Evolutionary conservation across 2,329 filamentous ascomycete genomes (phyloP).

Genomic region (Phoma herbarum): DNA sequence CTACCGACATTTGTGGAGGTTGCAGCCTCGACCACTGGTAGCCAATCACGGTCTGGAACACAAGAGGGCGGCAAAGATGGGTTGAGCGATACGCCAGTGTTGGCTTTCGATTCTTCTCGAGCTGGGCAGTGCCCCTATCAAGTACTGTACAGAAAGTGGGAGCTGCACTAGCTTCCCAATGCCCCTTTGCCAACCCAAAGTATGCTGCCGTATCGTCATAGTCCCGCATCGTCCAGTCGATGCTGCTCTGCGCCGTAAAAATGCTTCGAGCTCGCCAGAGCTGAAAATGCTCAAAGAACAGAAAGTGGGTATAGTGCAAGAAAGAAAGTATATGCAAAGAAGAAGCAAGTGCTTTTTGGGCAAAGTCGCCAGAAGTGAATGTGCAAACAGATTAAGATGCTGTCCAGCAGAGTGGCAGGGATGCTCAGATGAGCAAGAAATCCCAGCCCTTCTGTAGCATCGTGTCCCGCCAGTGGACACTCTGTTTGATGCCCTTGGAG

Average conservation of each 20-base stretch:
- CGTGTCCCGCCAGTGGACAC: constrained; percentile 92
- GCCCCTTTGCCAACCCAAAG: constrained; percentile 24
- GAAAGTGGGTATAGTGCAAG: constrained; percentile 52
- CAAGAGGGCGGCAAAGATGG: constrained; percentile 14
- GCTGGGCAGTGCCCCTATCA: constrained; percentile 29
- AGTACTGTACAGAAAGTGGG: constrained; percentile 45
- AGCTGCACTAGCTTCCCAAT: constrained; percentile 49
- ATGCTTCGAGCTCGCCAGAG: constrained; percentile 31
- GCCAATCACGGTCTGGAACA: constrained; percentile 16
- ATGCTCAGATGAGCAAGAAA: constrained; percentile 80
- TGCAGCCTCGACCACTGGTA: constrained; percentile 12
- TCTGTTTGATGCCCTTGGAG: constrained; percentile 62
- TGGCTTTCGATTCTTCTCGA: constrained; percentile 35
- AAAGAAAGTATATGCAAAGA: constrained; percentile 50
- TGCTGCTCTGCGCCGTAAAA: constrained; percentile 32
- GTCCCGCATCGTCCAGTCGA: constrained; percentile 18
- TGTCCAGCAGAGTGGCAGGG: constrained; percentile 42
- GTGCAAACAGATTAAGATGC: constrained; percentile 50
- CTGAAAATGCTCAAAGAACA: constrained; percentile 47
- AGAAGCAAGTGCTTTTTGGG: constrained; percentile 41
- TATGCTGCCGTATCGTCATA: constrained; percentile 20
- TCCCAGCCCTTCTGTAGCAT: constrained; percentile 94
- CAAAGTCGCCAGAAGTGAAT: constrained; percentile 19
- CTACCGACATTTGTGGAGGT: constrained; percentile 21
- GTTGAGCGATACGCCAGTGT: constrained; percentile 40